Conservation (phyloP, 1,139 yeast genomes). For the Geotrichum klebahnii region DNA sequence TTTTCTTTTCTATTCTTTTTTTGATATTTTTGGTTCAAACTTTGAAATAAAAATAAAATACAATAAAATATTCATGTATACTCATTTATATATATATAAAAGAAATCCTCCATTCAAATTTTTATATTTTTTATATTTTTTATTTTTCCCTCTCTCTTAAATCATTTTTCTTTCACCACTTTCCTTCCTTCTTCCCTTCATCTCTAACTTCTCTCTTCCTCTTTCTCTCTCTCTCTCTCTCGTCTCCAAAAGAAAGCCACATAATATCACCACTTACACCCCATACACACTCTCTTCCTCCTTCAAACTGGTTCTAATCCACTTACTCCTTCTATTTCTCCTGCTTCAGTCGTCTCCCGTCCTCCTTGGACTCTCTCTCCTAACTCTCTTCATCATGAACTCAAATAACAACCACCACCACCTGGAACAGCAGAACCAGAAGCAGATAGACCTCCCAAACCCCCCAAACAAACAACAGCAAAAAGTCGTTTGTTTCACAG, state of each 20-base stretch:
- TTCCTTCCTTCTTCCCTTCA: not conserved
- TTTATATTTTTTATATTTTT: too few relatives aligned
- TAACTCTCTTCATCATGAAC: slow-evolving; percentile 9
- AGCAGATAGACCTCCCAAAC: slow-evolving; percentile 17
- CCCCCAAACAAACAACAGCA: slow-evolving; percentile 5
- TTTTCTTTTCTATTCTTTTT: too few relatives aligned
- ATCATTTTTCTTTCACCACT: too few relatives aligned
- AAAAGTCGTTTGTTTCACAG: slow-evolving; percentile 4
- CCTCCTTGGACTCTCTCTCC: slow-evolving; percentile 9
- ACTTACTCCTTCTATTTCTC: not conserved
- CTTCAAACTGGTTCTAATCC: not conserved
- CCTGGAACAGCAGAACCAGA: slow-evolving; percentile 21
- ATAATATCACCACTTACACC: not conserved
- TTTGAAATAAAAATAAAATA: too few relatives aligned
- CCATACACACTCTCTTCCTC: not conserved
- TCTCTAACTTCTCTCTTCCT: not conserved
- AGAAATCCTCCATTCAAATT: too few relatives aligned
- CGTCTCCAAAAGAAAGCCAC: not conserved
- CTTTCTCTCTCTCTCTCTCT: not conserved
- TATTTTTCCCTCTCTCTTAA: too few relatives aligned
- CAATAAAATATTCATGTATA: too few relatives aligned
- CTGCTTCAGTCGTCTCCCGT: slow-evolving; percentile 5
- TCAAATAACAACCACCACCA: slow-evolving; percentile 12
- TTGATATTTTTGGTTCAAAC: too few relatives aligned
- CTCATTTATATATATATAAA: too few relatives aligned